Conservation (phyloP, 2,329 filamentous ascomycete genomes). For the Thermothelomyces thermophilus region DNA sequence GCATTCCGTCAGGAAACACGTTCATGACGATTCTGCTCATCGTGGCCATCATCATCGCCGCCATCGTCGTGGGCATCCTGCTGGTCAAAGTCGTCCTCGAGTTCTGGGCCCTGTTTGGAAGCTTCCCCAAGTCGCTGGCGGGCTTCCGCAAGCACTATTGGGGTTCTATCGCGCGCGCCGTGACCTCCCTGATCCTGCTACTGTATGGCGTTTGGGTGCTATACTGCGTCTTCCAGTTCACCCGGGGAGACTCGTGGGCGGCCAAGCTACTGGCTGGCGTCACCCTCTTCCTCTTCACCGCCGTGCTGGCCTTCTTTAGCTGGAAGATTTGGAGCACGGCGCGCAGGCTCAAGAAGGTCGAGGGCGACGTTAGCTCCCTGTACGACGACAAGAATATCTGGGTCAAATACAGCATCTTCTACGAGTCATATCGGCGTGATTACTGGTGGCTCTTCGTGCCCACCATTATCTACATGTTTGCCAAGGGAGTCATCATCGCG, state of each 20-base stretch:
- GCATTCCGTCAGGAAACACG: slow-evolving; percentile 80
- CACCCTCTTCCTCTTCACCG: slow-evolving; percentile 75
- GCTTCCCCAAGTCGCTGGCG: slow-evolving; percentile 69
- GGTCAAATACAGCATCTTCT: slow-evolving; percentile 96
- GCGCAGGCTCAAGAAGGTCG: slow-evolving; percentile 61
- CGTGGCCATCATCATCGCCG: slow-evolving; percentile 78
- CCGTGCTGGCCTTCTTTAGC: slow-evolving; percentile 72
- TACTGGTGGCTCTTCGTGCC: slow-evolving; percentile 98
- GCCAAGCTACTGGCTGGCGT: slow-evolving; percentile 77
- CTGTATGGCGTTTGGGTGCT: slow-evolving; percentile 93
- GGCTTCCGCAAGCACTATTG: slow-evolving; percentile 96
- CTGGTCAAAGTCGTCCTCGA: slow-evolving; percentile 89
- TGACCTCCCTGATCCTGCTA: slow-evolving; percentile 83
- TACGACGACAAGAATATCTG: slow-evolving; percentile 87
- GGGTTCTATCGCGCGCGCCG: slow-evolving; percentile 80
- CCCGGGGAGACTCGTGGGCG: slow-evolving; percentile 86
- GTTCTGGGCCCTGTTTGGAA: slow-evolving; percentile 82
- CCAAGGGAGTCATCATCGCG: slow-evolving; percentile 79
- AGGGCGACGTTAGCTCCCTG: slow-evolving; percentile 66
- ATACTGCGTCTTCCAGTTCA: slow-evolving; percentile 96
- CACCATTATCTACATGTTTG: slow-evolving; percentile 81
- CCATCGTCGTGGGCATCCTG: slow-evolving; percentile 78
- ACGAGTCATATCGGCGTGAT: slow-evolving; percentile 87
- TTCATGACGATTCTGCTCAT: slow-evolving; percentile 93
- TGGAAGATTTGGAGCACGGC: slow-evolving; percentile 77